Evolutionary conservation across 2,329 filamentous ascomycete genomes (phyloP).

Genomic region (Aspergillus sp.): DNA sequence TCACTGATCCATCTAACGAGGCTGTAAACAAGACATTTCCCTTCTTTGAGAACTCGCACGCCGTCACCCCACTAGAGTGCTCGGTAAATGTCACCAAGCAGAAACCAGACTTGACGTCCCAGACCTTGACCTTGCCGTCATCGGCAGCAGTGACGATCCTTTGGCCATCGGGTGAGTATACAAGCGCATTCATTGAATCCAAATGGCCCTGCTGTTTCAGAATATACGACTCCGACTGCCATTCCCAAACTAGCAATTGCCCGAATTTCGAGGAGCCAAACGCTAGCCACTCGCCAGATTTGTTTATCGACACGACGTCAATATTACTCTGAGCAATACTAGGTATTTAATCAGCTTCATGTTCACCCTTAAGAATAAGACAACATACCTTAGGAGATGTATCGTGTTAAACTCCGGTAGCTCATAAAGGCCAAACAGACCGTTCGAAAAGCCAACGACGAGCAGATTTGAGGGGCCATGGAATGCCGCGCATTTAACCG

Average conservation of each 20-base stretch:
- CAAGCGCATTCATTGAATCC: conserved; percentile 89
- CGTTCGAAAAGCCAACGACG: conserved; percentile 95
- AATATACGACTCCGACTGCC: conserved; percentile 99
- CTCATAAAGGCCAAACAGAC: conserved; percentile 90
- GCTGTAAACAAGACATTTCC: conserved; percentile 95
- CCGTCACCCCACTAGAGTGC: conserved; percentile 87
- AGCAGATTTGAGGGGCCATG: conserved; percentile 85
- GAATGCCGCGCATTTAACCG: conserved; percentile 86
- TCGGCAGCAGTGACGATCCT: conserved; percentile 91
- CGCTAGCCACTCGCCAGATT: conserved; percentile 92
- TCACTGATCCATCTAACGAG: conserved; percentile 87
- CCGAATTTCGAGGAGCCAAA: conserved; percentile 95
- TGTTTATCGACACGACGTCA: conserved; percentile 91
- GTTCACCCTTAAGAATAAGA: neutral
- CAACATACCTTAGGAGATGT: conserved; percentile 65
- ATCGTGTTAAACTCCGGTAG: conserved; percentile 95
- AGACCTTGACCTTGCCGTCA: conserved; percentile 97
- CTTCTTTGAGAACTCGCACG: conserved; percentile 91
- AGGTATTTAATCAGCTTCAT: conserved; percentile 29
- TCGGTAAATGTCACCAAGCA: conserved; percentile 98
- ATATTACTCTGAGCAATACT: conserved; percentile 98
- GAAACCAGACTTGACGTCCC: conserved; percentile 95
- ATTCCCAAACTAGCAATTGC: conserved; percentile 98
- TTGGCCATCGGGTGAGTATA: conserved; percentile 91
- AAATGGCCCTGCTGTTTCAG: conserved; percentile 97